phyloP scores from a whole-genome alignment of 2,329 filamentous ascomycete genomes.

The Beauveria caledonica region DNA sequence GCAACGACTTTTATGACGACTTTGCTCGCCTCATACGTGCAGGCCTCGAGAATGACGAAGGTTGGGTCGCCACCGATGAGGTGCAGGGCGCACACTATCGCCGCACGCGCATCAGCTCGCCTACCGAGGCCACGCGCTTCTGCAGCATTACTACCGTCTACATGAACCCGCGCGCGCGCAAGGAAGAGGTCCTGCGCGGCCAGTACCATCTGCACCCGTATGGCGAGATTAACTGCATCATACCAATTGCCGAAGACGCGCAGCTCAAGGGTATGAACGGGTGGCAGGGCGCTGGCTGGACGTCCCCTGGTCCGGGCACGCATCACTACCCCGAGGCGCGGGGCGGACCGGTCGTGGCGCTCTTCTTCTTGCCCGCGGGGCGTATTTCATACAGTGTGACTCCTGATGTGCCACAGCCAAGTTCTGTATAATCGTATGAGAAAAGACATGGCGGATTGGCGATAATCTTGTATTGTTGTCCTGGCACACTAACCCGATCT shows the following conservation, averaged over 20 bases:
- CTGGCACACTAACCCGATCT: neutral
- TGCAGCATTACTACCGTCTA: constrained; percentile 51
- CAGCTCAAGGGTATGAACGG: constrained; percentile 48
- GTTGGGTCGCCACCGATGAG: constrained; percentile 36
- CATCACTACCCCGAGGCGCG: constrained; percentile 49
- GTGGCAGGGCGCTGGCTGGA: constrained; percentile 50
- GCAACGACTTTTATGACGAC: constrained; percentile 34
- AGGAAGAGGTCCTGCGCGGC: constrained; percentile 37
- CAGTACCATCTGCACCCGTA: constrained; percentile 48
- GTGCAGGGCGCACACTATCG: constrained; percentile 39
- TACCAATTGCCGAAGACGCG: constrained; percentile 39
- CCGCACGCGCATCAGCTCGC: constrained; percentile 37
- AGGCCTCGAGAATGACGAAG: constrained; percentile 30
- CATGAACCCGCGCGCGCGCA: constrained; percentile 34
- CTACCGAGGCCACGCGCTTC: constrained; percentile 37
- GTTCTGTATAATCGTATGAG: constrained; percentile 9
- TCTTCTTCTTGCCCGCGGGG: constrained; percentile 49
- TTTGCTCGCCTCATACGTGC: constrained; percentile 30
- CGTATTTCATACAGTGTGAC: constrained; percentile 41
- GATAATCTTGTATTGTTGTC: neutral
- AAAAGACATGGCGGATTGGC: neutral
- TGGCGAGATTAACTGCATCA: constrained; percentile 47
- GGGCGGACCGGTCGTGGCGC: constrained; percentile 39
- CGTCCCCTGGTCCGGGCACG: constrained; percentile 43
- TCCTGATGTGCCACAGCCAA: constrained; percentile 35